These are phyloP conservation scores for Aphanomyces euteiches DNA, from an alignment of 352 stramenopile genomes.

Conservation along the genomic window DNA sequence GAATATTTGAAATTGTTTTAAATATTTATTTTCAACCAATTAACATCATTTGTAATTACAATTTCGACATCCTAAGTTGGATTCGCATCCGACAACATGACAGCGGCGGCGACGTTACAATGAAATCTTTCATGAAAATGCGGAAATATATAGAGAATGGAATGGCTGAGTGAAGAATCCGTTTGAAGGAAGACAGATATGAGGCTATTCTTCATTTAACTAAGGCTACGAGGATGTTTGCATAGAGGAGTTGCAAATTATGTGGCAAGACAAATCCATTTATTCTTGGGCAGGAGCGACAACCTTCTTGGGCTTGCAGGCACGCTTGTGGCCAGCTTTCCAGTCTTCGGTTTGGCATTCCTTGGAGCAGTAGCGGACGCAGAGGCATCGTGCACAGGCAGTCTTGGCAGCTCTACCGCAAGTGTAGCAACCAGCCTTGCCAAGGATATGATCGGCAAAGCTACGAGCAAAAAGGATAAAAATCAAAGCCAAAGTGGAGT, in stretches of 20 bases:
- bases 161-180: too few relatives aligned
- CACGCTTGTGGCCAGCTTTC: conserved; percentile 81
- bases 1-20: neutral
- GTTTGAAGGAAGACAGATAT: too few relatives aligned
- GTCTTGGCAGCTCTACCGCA: conserved; percentile 65
- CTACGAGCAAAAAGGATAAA: neutral
- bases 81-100: too few relatives aligned
- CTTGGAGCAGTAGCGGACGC: conserved; percentile 78
- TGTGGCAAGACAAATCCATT: too few relatives aligned
- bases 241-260: neutral
- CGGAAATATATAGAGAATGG: too few relatives aligned
- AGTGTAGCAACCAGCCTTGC: conserved; percentile 25
- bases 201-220: too few relatives aligned
- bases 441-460: conserved; percentile 15
- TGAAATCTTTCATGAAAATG: neutral
- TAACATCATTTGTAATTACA: neutral
- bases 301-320: conserved; percentile 58
- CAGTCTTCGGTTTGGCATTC: conserved; percentile 88
- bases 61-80: neutral
- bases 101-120: neutral
- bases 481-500: neutral
- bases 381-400: conserved; percentile 85
- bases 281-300: neutral
- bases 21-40: conserved; percentile 11
- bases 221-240: too few relatives aligned